phyloP scores from a whole-genome alignment of 306 rosid genomes.

The Cotoneaster glaucophyllus region DNA sequence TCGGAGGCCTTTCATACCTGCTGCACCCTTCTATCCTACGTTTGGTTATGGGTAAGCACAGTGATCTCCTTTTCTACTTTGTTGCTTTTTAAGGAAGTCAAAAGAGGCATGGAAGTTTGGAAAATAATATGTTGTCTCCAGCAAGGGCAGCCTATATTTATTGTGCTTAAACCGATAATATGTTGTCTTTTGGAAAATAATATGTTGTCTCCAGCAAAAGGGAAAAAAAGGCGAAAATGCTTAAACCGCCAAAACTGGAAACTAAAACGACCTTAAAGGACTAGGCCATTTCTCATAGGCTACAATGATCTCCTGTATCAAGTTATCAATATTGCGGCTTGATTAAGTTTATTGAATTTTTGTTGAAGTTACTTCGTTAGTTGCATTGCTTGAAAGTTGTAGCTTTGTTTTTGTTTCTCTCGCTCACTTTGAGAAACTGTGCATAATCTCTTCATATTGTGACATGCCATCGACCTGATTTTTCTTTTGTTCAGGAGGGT shows the following conservation, averaged over 20 bases:
- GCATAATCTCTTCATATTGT: not conserved
- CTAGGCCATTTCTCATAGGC: not conserved
- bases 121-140: not conserved
- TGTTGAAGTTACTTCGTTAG: not conserved
- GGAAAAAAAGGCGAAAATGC: not conserved
- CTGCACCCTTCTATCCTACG: slow-evolving; percentile 64
- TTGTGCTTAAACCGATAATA: not conserved
- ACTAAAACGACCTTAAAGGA: not conserved
- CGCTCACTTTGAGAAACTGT: not conserved
- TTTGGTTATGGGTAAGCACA: slow-evolving; percentile 77
- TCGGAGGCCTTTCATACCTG: slow-evolving; percentile 80
- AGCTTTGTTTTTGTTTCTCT: not conserved
- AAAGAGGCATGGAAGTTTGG: not conserved
- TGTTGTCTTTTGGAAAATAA: not conserved
- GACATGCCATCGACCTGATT: slow-evolving; percentile 4
- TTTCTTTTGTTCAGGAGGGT: slow-evolving; percentile 62
- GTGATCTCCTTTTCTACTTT: not conserved
- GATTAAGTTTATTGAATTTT: not conserved
- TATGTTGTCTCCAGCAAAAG: not conserved
- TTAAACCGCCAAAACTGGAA: not conserved
- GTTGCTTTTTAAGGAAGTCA: not conserved
- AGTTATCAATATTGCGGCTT: not conserved
- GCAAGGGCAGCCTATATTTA: not conserved
- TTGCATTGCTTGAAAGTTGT: not conserved
- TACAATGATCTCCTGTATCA: not conserved